Conservation (phyloP, 495 filamentous ascomycete genomes). For the Stereocaulon alpinum region DNA sequence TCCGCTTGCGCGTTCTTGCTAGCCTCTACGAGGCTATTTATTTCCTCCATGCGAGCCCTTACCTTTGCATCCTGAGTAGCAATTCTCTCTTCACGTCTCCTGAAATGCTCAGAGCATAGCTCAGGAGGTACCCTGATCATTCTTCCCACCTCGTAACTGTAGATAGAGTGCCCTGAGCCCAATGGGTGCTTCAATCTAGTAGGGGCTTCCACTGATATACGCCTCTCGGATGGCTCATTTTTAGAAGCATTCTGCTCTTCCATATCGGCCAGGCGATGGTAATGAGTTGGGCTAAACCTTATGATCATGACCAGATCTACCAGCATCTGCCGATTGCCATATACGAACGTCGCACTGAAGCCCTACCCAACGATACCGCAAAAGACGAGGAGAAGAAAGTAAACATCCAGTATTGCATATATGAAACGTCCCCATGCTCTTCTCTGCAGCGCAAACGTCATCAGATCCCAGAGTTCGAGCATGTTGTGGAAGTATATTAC, state of each 20-base stretch:
- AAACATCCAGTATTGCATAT: neutral
- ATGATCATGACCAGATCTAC: neutral
- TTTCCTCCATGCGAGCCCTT: too few relatives aligned
- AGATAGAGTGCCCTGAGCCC: too few relatives aligned
- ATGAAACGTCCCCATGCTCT: neutral
- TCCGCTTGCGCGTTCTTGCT: too few relatives aligned
- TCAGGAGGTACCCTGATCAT: too few relatives aligned
- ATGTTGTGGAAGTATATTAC: neutral
- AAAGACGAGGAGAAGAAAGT: neutral
- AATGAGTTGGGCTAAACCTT: neutral
- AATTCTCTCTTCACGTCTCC: too few relatives aligned
- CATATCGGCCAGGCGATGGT: neutral
- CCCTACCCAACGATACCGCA: neutral
- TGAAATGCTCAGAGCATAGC: too few relatives aligned
- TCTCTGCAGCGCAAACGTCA: neutral
- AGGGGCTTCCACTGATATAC: neutral
- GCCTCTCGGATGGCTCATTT: neutral
- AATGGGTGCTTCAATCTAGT: too few relatives aligned
- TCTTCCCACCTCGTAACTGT: too few relatives aligned
- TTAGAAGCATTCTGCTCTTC: neutral
- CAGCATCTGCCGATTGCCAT: neutral
- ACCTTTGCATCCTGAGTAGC: too few relatives aligned
- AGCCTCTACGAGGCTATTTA: too few relatives aligned
- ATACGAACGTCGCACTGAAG: neutral
- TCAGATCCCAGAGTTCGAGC: neutral